Evolutionary conservation across 805 yeast species (phyloP), one percentile per base, ranked within the genome.

Genomic region (Kazachstania bromeliacearum): DNA sequence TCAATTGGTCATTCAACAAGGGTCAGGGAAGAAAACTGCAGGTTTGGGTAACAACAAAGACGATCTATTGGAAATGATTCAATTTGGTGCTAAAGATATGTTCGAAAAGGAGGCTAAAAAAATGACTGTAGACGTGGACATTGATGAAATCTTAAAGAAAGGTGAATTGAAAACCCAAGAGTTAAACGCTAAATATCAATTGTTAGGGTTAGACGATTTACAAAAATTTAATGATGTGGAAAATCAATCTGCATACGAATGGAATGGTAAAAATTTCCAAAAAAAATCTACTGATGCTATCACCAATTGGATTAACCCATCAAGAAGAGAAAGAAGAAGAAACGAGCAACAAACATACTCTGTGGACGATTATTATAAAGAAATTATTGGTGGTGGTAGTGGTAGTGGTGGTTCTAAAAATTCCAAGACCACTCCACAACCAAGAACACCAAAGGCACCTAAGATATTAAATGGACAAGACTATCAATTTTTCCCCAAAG

Each of bases 1-100:
- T 60, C 96, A 89, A 55, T 71, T 88, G 45, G 97, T 88, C 35
- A 88, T 88, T 50, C 97, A 88, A 56, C 96, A 89, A 55, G 96
- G 95, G 5, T 58, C 62, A 12, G 70, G 71, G 19, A 68, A 67
- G 35, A 64, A 66, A 39, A 57, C 60, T 13, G 51, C 67, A 1
- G 41, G 42, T 23, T 34, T 51, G 10, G 52, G 51, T 6, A 78
- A 69, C 46, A 61, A 70, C 3, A 82, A 83, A 51, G 41, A 89
- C 53, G 41, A 53, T 53, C 72, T 89, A 49, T 63, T 89, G 17
- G 85, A 82, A 33, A 92, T 92, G 97, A 89, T 89, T 58, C 97
- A 89, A 59, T 95, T 80, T 59, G 98, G 98, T 40, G 98, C 98
- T 1, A 79, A 81, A 55, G 75, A 78, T 31, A 88, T 92, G 14